Evolutionary conservation across 2,329 filamentous ascomycete genomes (phyloP).

Genomic region (Penicillium sp.): DNA sequence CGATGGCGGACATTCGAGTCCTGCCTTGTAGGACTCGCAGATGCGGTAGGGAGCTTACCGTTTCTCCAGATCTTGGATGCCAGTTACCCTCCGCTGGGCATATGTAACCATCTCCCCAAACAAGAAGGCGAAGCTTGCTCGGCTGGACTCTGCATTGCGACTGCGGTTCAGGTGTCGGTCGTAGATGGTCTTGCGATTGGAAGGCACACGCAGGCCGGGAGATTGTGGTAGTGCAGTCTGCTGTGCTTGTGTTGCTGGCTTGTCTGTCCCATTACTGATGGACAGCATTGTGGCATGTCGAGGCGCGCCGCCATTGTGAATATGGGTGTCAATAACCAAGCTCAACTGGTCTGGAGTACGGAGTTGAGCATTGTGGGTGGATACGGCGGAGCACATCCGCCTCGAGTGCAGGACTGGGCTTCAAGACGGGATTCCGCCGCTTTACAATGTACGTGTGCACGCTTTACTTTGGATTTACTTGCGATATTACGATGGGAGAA

Average conservation of each 20-base stretch:
- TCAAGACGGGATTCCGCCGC: too few relatives aligned
- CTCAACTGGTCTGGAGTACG: not conserved
- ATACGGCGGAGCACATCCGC: constrained; percentile 30
- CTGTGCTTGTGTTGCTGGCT: constrained; percentile 47
- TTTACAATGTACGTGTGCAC: not conserved
- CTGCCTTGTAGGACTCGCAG: constrained; percentile 19
- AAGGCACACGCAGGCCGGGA: constrained; percentile 76
- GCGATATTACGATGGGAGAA: not conserved
- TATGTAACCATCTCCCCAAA: constrained; percentile 97
- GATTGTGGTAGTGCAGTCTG: constrained; percentile 42
- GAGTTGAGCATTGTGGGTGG: constrained; percentile 3
- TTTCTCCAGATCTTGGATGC: constrained; percentile 91
- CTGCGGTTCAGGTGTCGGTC: constrained; percentile 90
- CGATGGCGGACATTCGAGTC: not conserved
- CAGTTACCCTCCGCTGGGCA: constrained; percentile 85
- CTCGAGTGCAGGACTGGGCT: constrained; percentile 13
- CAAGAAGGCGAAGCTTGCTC: constrained; percentile 91
- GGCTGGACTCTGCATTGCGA: constrained; percentile 84
- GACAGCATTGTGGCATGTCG: constrained; percentile 37
- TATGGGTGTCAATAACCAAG: not conserved
- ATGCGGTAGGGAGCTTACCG: constrained; percentile 58
- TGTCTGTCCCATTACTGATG: constrained; percentile 28
- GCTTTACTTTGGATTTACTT: not conserved
- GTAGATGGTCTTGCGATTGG: constrained; percentile 96
- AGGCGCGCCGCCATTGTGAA: constrained; percentile 31